Evolutionary conservation across 140 eudicot genomes (phyloP).

Genomic region (Oenanthe javanica): DNA sequence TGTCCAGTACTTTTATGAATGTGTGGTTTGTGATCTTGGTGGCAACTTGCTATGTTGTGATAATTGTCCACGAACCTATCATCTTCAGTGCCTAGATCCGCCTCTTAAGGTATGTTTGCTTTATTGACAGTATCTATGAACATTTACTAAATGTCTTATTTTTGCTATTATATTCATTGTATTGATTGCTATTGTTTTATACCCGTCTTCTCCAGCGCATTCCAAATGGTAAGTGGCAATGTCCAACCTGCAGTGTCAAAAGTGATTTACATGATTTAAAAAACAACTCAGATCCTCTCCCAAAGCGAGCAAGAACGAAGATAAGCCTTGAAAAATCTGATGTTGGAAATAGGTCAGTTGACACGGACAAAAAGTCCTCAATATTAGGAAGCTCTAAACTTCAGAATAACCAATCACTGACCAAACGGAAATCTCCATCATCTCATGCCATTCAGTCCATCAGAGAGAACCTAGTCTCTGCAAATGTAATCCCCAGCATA

Average conservation of each 20-base stretch:
- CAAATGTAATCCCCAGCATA: conserved; percentile 4
- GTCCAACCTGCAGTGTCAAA: conserved; percentile 54
- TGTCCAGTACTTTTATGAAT: conserved; percentile 61
- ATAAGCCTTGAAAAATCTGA: conserved; percentile 27
- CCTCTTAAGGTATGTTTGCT: conserved; percentile 64
- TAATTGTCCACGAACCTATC: conserved; percentile 68
- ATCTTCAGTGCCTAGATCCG: conserved; percentile 70
- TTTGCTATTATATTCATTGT: conserved; percentile 4
- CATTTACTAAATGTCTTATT: neutral
- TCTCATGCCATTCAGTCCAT: conserved; percentile 10
- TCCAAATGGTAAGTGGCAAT: conserved; percentile 85
- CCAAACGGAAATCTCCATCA: conserved; percentile 31
- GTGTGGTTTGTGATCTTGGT: conserved; percentile 77
- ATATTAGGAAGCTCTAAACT: conserved; percentile 25
- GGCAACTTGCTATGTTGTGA: conserved; percentile 83
- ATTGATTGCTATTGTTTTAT: conserved; percentile 7
- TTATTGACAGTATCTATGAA: conserved; percentile 4
- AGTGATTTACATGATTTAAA: conserved; percentile 22
- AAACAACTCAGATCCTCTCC: conserved; percentile 28
- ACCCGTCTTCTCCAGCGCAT: conserved; percentile 42
- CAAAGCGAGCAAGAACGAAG: conserved; percentile 61
- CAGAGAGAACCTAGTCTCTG: conserved; percentile 13
- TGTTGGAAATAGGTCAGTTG: conserved; percentile 29
- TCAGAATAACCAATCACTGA: conserved; percentile 43
- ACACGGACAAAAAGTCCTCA: conserved; percentile 29